A percentile compares a stretch with the other conserved stretches of the same genome.
Conservation (phyloP, 768 basidiomycete species). For the Kwoniella dendrophila region DNA sequence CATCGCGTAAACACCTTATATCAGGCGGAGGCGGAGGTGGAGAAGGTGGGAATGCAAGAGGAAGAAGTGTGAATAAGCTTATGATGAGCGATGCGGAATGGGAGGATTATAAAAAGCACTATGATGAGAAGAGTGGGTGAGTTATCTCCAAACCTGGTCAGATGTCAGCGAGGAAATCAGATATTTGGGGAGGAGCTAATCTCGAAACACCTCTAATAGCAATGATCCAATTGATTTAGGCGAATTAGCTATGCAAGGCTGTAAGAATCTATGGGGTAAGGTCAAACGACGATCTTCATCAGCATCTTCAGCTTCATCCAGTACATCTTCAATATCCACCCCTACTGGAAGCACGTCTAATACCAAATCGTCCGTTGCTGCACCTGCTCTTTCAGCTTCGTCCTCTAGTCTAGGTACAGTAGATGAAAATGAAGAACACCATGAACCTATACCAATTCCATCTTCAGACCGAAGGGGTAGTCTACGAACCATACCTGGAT, state of each 20-base stretch:
- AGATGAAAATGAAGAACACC: constrained; percentile 16
- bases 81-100: constrained; percentile 50
- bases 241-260: constrained; percentile 37
- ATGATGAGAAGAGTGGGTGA: constrained; percentile 29
- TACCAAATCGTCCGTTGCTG: neutral
- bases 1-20: constrained; percentile 45
- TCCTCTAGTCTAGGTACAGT: constrained; percentile 12
- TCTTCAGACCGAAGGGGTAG: neutral
- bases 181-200: neutral
- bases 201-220: neutral
- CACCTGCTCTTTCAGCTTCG: constrained; percentile 1
- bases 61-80: constrained; percentile 12
- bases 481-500: constrained; percentile 14
- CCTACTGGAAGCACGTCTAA: neutral
- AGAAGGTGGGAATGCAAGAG: neutral
- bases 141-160: neutral
- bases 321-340: neutral
- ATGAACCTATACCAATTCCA: neutral
- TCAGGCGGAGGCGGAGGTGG: constrained; percentile 23
- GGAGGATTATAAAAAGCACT: constrained; percentile 46
- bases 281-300: constrained; percentile 25
- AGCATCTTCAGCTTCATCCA: constrained; percentile 3
- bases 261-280: constrained; percentile 50
- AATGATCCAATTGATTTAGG: constrained; percentile 47
- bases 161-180: no score